Percentiles rank a stretch among this genome's conserved stretches.
Evolutionary conservation across 2,329 filamentous ascomycete species (phyloP).

Genomic region (Fonsecaea pedrosoi): DNA sequence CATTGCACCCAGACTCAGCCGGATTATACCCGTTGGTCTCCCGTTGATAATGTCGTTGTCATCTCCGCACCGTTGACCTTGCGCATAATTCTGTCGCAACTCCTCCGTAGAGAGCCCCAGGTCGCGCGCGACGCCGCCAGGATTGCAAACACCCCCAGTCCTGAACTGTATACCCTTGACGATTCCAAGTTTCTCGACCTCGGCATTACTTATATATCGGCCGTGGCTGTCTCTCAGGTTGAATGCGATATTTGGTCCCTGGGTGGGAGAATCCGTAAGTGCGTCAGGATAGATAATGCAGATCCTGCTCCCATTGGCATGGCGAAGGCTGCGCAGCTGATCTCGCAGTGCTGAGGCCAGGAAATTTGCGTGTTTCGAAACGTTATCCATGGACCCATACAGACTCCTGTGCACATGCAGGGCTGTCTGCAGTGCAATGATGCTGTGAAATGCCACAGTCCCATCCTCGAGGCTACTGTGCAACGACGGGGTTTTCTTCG

Average conservation of each 20-base stretch:
- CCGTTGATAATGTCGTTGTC: conserved; percentile 82
- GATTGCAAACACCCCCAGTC: conserved; percentile 90
- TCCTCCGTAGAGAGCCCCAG: conserved; percentile 80
- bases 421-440: conserved; percentile 79
- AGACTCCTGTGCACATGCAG: conserved; percentile 71
- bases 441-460: conserved; percentile 87
- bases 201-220: conserved; percentile 78
- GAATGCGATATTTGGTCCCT: conserved; percentile 81
- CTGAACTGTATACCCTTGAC: conserved; percentile 82
- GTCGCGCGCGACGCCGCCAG: conserved; percentile 78
- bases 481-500: conserved; percentile 71
- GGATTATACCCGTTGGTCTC: conserved; percentile 85
- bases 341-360: conserved; percentile 67
- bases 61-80: conserved; percentile 82
- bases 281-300: conserved; percentile 69
- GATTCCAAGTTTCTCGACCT: conserved; percentile 84
- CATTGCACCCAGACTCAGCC: conserved; percentile 89
- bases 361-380: conserved; percentile 74
- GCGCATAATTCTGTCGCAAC: conserved; percentile 81
- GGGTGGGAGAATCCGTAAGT: conserved; percentile 44
- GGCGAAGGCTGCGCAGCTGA: conserved; percentile 65
- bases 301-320: conserved; percentile 71
- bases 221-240: conserved; percentile 75
- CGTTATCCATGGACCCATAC: conserved; percentile 72
- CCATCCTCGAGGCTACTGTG: conserved; percentile 91